A percentile compares a stretch with the other conserved stretches of the same genome.
Conservation (phyloP, 2,329 filamentous ascomycete genomes). For the Biscogniauxia sp. region DNA sequence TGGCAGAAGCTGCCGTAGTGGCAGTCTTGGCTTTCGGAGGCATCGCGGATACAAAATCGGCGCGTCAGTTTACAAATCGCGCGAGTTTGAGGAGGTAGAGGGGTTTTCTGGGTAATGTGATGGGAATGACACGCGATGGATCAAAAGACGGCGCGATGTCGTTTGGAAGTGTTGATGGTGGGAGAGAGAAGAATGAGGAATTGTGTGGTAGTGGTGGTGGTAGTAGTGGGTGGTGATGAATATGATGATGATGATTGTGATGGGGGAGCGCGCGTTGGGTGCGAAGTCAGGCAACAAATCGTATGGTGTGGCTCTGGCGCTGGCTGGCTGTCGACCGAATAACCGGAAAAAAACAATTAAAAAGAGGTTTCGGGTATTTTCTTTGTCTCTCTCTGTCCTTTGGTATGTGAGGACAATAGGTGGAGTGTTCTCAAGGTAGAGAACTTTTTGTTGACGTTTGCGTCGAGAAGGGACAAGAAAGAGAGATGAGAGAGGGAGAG, state of each 20-base stretch:
- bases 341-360: neutral
- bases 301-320: neutral
- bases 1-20: slow-evolving; percentile 4
- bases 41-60: neutral
- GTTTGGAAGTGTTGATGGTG: neutral
- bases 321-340: neutral
- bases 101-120: neutral
- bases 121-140: neutral
- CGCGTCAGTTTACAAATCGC: neutral
- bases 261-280: neutral
- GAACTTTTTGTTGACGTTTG: slow-evolving; percentile 12
- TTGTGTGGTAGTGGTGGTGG: neutral
- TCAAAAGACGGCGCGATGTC: neutral
- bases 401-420: neutral
- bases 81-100: neutral
- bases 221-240: too few relatives aligned
- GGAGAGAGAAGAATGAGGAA: neutral
- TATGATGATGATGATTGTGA: neutral
- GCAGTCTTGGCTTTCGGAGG: neutral
- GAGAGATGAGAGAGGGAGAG: neutral
- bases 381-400: neutral
- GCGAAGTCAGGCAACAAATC: neutral
- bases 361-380: neutral
- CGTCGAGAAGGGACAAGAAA: neutral
- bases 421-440: neutral